Evolutionary conservation across 371 early-diverging fungal species (phyloP), one percentile per base, ranked within the genome.

Genomic region (Actinomortierella wolfii): DNA sequence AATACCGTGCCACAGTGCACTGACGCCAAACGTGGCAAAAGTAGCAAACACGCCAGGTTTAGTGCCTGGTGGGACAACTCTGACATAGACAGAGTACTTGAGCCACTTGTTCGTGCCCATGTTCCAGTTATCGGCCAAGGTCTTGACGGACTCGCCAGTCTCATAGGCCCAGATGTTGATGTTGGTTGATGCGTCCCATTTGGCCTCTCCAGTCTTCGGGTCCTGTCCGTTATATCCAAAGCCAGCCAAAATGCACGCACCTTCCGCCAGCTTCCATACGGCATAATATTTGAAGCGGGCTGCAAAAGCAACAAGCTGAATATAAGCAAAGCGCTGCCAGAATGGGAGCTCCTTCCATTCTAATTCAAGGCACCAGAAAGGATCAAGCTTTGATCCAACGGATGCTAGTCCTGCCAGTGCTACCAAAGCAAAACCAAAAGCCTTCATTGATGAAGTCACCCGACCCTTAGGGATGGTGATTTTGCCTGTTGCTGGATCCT

Each of bases 1-100:
- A 79, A 97, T 96, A 26, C 97, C 97, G 66, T 97, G 97, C 97
- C 97, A 97, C 57, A 94, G 78, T 17, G 96, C 92, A 28, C 93
- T 93, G 25, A 83, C 79, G 26, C 80, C 77, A 69, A 93, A 95
- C 5, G 96, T 96, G 28, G 81, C 59, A 46, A 87, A 57, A 1
- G 88, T 81, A 9, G 92, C 79, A 2, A 80, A 58, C 0, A 78
- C 74, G 15, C 77, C 77, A 7, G 88, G 79, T 39, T 86, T 88
- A 2, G 73, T 73, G n/a, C 84, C 86, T 0, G 77, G 76, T 3
- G 69, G 59, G 8, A 79, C 78, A 18, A 94, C 75, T 15, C 96
- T 70, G 34, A 93, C 57, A 68, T 96, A 97, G 23, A 97, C 90
- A 57, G 87, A 87, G 53, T 89, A 79, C 40, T 88, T 81, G 57